Base-by-base conservation (phyloP, 805 yeast genomes). In the Komagataella mondaviorum region DNA sequence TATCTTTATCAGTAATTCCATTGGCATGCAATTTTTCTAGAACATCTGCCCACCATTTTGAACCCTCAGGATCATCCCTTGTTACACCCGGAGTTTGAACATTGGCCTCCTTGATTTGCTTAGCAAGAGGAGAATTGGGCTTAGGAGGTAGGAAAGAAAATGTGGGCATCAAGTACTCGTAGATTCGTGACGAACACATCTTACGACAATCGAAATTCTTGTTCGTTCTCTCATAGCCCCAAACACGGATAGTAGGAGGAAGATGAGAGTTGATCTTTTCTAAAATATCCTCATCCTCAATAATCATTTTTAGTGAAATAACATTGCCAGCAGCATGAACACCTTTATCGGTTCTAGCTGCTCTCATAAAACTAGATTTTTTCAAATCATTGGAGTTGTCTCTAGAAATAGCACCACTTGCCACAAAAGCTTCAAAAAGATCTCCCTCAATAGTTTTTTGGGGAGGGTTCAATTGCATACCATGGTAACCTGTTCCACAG, bases 311-410 rank as follows among this genome's bases (percentile, higher is more conserved):
- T 58, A 85, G 71, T 14, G 95, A 84, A 47, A 91, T 77, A 20
- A 89, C 88, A 64, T 90, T 90, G 24, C 97, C 97, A 2, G 96
- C 96, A 10, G 98, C 97, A 67, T 90, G 98, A 22, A 90, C 98
- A 54, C 97, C 98, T 66, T 91, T 91, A 66, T 90, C 98, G 3
- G 91, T 85, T 69, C 91, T 75, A 4, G 91, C 91, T 50, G 90
- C 88, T 65, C 93, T 75, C 87, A 82, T 83, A 62, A 91, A 86
- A 0, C 93, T 89, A 51, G 81, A 78, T 63, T 90, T 90, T 63
- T 88, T 89, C 60, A 90, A 78, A 63, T 91, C 97, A 53, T 81
- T 84, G 6, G 96, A 80, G 65, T 90, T 90, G 59, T 86, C 93
- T 53, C 80, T 78, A 1, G 95, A 85, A 52, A 90, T 78, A 4